Conservation (phyloP, 176 grass and related monocot genomes). For the Guadua angustifolia region DNA sequence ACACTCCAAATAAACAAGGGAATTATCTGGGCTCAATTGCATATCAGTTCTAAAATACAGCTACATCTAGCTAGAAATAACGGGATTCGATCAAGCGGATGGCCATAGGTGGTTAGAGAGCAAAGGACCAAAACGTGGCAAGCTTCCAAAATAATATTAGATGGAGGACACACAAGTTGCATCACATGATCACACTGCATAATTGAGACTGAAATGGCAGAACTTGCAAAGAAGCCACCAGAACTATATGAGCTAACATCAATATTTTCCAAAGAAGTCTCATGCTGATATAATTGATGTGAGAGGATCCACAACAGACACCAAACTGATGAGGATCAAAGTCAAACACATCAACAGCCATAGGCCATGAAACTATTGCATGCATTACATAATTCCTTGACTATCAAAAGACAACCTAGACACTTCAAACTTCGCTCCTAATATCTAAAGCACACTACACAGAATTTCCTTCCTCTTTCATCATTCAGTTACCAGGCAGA, state of each 20-base stretch:
- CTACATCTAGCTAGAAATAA: not conserved
- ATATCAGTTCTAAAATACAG: not conserved
- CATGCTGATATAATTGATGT: slow-evolving; percentile 51
- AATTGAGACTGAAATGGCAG: slow-evolving; percentile 18
- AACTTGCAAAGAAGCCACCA: slow-evolving; percentile 17
- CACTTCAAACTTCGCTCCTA: slow-evolving; percentile 22
- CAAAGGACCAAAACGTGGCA: slow-evolving; percentile 16
- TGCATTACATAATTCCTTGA: slow-evolving; percentile 39
- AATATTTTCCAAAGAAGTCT: not conserved
- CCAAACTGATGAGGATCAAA: slow-evolving; percentile 56
- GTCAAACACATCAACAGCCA: slow-evolving; percentile 63
- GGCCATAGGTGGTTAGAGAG: not conserved
- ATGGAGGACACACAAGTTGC: not conserved
- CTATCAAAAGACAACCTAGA: slow-evolving; percentile 43
- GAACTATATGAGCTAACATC: not conserved
- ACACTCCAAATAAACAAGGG: not conserved
- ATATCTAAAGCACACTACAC: slow-evolving; percentile 32
- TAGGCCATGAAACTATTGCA: slow-evolving; percentile 26
- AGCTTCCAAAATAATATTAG: not conserved
- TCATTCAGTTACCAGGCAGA: slow-evolving; percentile 21
- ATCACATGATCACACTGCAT: slow-evolving; percentile 25
- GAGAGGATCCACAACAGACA: slow-evolving; percentile 59
- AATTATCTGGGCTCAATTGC: not conserved
- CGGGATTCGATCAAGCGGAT: not conserved
- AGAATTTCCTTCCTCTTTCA: slow-evolving; percentile 32